A percentile compares a stretch with the other conserved stretches of the same genome.
phyloP scores from a whole-genome alignment of 345 rosid species.

The Arabis alpina region DNA sequence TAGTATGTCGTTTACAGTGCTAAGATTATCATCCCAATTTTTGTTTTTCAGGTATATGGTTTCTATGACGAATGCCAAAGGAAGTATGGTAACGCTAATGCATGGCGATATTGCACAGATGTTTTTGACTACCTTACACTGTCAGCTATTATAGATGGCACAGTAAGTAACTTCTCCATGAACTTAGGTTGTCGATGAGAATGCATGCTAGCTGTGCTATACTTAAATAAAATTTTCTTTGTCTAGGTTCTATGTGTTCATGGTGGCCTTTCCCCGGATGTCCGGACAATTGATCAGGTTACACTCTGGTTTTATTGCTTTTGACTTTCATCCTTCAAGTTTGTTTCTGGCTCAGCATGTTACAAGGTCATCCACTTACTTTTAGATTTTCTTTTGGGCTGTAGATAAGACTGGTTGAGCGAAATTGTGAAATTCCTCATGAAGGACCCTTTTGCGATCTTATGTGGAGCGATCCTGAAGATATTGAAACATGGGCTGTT shows the following conservation, averaged over 20 bases:
- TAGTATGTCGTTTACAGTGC: background rate
- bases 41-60: slow-evolving; percentile 78
- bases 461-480: slow-evolving; percentile 99
- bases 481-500: slow-evolving; percentile 99
- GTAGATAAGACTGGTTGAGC: slow-evolving; percentile 91
- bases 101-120: slow-evolving; percentile 99
- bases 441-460: slow-evolving; percentile 99
- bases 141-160: slow-evolving; percentile 99
- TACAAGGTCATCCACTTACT: slow-evolving; percentile 27
- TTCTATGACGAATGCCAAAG: slow-evolving; percentile 99
- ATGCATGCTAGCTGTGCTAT: slow-evolving; percentile 8
- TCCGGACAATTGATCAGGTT: slow-evolving; percentile 98
- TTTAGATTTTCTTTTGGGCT: slow-evolving; percentile 28
- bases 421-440: slow-evolving; percentile 98
- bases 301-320: slow-evolving; percentile 10
- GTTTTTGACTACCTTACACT: slow-evolving; percentile 98
- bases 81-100: slow-evolving; percentile 99
- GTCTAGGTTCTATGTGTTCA: slow-evolving; percentile 97
- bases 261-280: slow-evolving; percentile 99
- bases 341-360: slow-evolving; percentile 19
- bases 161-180: slow-evolving; percentile 54
- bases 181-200: background rate
- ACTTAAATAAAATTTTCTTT: slow-evolving; percentile 5
- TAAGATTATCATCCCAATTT: background rate
- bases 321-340: slow-evolving; percentile 8